Base-by-base conservation (phyloP, 192 early-diverging fungal genomes). In the Coemansia sp. region DNA sequence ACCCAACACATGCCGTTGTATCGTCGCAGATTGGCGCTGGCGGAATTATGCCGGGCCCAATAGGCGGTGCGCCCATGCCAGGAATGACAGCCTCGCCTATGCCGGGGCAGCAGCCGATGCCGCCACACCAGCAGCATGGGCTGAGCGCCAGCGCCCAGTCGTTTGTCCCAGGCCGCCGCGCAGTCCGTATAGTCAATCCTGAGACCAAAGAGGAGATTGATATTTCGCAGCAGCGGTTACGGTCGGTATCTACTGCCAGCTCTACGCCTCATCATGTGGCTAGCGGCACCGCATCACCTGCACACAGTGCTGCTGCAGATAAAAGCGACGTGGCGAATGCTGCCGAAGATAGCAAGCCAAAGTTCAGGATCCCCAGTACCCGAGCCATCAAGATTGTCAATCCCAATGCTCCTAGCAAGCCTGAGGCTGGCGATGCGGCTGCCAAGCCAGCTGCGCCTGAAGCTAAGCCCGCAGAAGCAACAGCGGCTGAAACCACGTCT, bases 161-260 rank as follows among this genome's bases (percentile, higher is more conserved):
- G 0, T 70, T 69, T 66, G 57, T 73, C 5, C 65, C 70, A 21
- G 57, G 68, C 20, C 65, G 62, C 36, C 53, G 66, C 13, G 46
- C 84, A 5, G 88, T 92, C 62, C 80, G 82, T 45, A 92, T 92
- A 63, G 84, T 89, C 56, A 83, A 89, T 53, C 90, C 90, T 0
- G 74, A 81, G 3, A 89, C 87, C 39, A 85, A 82, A 63, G 78
- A 87, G 57, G 83, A 86, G 56, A 70, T 91, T 47, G 84, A 87
- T 55, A 70, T 84, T 18, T 65, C 68, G 37, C 68, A 68, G 47
- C 61, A 78, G 57, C 68, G 74, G 5, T 41, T 66, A 53, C 59
- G 68, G 45, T 68, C 79, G 0, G 61, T 50, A 10, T 67, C 71
- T 0, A 50, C 82, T 40, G 52, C 70, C 19, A 73, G 68, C 56